phyloP scores from a whole-genome alignment of 768 basidiomycete species.

The Crepidotus variabilis region DNA sequence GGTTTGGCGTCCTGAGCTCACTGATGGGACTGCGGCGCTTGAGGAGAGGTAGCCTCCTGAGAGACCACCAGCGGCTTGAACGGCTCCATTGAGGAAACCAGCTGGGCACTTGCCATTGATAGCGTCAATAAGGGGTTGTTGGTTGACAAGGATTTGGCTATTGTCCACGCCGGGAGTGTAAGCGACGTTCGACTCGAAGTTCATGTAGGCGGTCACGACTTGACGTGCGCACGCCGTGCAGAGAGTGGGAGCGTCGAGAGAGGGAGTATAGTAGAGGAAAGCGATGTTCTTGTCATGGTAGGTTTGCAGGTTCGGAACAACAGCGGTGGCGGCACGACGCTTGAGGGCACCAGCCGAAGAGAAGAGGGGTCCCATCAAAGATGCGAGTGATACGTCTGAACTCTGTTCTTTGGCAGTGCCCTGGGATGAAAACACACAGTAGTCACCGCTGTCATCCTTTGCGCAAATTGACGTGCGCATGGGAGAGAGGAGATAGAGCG shows the following conservation, averaged over 20 bases:
- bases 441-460: slow-evolving; percentile 67
- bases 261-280: slow-evolving; percentile 74
- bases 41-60: slow-evolving; percentile 22
- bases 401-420: slow-evolving; percentile 24
- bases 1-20: slow-evolving; percentile 17
- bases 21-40: slow-evolving; percentile 19
- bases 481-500: slow-evolving; percentile 69
- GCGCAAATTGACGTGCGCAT: slow-evolving; percentile 67
- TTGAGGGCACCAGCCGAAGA: slow-evolving; percentile 23
- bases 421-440: slow-evolving; percentile 57
- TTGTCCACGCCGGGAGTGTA: slow-evolving; percentile 73
- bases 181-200: slow-evolving; percentile 64
- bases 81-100: slow-evolving; percentile 64
- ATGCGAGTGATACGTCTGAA: slow-evolving; percentile 9
- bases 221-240: slow-evolving; percentile 83
- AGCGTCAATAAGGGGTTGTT: slow-evolving; percentile 60
- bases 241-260: slow-evolving; percentile 44
- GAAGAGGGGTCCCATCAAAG: slow-evolving; percentile 21
- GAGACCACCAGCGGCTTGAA: slow-evolving; percentile 63
- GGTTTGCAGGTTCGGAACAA: slow-evolving; percentile 54
- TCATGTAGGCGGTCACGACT: slow-evolving; percentile 72
- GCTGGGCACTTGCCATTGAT: slow-evolving; percentile 63
- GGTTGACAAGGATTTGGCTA: slow-evolving; percentile 63
- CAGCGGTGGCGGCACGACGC: slow-evolving; percentile 25
- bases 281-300: slow-evolving; percentile 60